phyloP scores from a whole-genome alignment of 805 yeast genomes.

The Barnettozyma siamensis region DNA sequence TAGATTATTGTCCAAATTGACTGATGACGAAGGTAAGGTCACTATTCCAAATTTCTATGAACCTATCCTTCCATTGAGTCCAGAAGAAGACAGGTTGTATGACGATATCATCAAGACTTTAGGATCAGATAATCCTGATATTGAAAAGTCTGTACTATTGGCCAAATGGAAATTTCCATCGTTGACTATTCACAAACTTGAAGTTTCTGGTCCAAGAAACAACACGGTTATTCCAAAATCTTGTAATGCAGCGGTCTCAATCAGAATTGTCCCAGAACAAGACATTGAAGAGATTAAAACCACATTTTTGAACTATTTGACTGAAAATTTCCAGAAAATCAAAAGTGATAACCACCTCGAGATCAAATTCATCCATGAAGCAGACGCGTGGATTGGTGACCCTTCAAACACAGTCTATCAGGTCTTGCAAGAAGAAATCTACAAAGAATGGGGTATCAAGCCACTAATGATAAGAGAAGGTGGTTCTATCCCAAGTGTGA shows the following conservation, averaged over 20 bases:
- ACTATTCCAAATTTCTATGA: slow-evolving; percentile 66
- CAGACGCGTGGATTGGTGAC: slow-evolving; percentile 96
- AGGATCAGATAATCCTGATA: slow-evolving; percentile 18
- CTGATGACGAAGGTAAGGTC: slow-evolving; percentile 49
- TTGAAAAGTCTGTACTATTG: slow-evolving; percentile 48
- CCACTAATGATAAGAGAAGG: slow-evolving; percentile 93
- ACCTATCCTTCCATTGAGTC: slow-evolving; percentile 52
- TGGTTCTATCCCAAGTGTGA: slow-evolving; percentile 89
- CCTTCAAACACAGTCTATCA: slow-evolving; percentile 69
- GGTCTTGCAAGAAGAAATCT: slow-evolving; percentile 56
- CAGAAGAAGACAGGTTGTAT: slow-evolving; percentile 55
- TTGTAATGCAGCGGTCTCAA: slow-evolving; percentile 71
- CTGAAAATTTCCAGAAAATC: slow-evolving; percentile 41
- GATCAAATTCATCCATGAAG: slow-evolving; percentile 68
- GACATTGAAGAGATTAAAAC: slow-evolving; percentile 52
- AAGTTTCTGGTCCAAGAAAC: slow-evolving; percentile 86
- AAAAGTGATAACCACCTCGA: slow-evolving; percentile 56
- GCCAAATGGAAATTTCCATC: slow-evolving; percentile 90
- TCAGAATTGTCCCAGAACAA: slow-evolving; percentile 89
- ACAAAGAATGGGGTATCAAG: slow-evolving; percentile 67
- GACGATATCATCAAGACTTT: slow-evolving; percentile 48
- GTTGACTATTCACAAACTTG: slow-evolving; percentile 75
- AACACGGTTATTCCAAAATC: slow-evolving; percentile 83
- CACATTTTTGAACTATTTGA: slow-evolving; percentile 42
- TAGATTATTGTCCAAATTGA: slow-evolving; percentile 60